Evolutionary conservation across 768 basidiomycete genomes (phyloP), one percentile per base, ranked within the genome.

Genomic region (Boletus coccyginus): DNA sequence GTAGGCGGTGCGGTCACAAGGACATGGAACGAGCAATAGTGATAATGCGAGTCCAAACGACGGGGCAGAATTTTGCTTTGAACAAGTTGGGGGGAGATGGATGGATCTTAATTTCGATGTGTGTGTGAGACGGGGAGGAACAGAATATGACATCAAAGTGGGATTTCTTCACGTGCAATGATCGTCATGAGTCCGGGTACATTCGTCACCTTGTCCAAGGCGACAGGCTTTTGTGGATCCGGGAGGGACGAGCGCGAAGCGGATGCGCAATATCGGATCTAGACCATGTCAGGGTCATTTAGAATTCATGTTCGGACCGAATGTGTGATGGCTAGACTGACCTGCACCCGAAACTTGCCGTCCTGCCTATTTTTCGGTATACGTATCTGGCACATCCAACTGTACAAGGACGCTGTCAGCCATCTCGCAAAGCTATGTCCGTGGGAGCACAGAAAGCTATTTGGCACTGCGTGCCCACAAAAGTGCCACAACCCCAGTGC

Each of bases 121-220:
- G 31, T 38, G 13, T 38, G 12, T 17, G 39, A 27, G 24, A 16
- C 7, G 11, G 32, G 42, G 32, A 39, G 17, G 11, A 27, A 57
- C 8, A 46, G 39, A 10, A 10, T 21, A 27, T 27, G 27, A 27
- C 6, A 21, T 69, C 57, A 71, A 49, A 41, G 54, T 3, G 45
- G 27, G 27, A 65, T 44, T 53, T 65, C 71, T 58, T 71, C 75
- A 46, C 84, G 76, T 46, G 72, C 73, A 48, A 85, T 27, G 66
- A 90, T 81, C 39, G 86, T 90, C 90, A 91, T 92, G 32, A 90
- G 77, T 10, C 89, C 90, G 3, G 86, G 85, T 7, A 91, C 77
- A 59, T 80, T 78, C 60, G 74, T 79, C 47, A 80, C 83, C 56
- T 80, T 77, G 55, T 87, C 81, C 46, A 89, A 66, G 1, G 82